Conservation (phyloP, 805 yeast species). For the Wickerhamiella allomyrinae region DNA sequence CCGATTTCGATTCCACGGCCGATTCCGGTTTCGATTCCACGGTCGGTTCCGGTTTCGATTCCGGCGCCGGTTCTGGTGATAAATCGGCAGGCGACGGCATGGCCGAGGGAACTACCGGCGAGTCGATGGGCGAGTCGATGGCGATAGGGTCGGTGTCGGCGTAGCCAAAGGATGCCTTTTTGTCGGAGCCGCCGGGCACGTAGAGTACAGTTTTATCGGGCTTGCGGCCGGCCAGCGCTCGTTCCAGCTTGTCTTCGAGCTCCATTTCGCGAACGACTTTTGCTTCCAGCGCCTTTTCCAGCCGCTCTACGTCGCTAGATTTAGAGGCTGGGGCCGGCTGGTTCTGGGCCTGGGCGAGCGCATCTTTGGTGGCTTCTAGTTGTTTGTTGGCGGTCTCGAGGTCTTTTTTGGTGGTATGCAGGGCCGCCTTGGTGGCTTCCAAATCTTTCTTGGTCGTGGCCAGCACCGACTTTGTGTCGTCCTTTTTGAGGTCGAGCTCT, state of each 20-base stretch:
- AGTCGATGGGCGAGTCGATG: neutral
- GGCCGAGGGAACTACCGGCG: too few species aligned
- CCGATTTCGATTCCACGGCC: neutral
- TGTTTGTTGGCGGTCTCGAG: too few species aligned
- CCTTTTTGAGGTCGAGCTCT: too few species aligned
- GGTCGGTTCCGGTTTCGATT: neutral
- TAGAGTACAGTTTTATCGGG: constrained; percentile 71
- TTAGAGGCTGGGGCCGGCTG: too few species aligned
- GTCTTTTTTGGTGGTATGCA: too few species aligned
- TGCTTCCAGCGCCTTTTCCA: constrained; percentile 11
- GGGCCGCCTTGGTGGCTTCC: too few species aligned
- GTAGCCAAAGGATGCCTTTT: neutral
- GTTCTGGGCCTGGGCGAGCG: too few species aligned
- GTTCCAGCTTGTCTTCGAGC: constrained; percentile 11
- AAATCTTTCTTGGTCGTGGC: too few species aligned
- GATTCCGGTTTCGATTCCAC: neutral
- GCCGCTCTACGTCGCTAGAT: constrained; percentile 3
- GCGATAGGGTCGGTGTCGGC: neutral
- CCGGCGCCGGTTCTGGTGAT: neutral
- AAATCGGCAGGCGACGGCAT: neutral
- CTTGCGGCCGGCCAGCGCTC: constrained; percentile 45
- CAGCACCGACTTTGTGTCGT: too few species aligned
- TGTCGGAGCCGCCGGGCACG: constrained; percentile 51
- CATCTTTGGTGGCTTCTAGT: too few species aligned
- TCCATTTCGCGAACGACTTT: constrained; percentile 13